Evolutionary conservation across 371 early-diverging fungal genomes (phyloP).

Genomic region (Parasitella parasitica): DNA sequence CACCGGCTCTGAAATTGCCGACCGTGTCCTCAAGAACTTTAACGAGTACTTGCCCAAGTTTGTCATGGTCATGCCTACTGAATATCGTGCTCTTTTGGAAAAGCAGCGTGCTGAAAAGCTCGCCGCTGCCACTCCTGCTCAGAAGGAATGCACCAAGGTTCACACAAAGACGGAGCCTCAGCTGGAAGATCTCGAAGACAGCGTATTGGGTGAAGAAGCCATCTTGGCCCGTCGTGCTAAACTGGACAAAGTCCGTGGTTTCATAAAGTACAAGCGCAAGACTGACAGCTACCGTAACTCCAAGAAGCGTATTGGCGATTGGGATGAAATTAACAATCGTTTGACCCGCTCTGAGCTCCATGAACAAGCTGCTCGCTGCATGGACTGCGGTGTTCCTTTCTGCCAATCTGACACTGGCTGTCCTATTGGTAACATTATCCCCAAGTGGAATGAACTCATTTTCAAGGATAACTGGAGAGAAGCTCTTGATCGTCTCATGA

Average conservation of each 20-base stretch:
- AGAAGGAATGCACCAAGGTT: conserved; percentile 31
- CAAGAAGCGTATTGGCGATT: conserved; percentile 80
- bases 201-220: conserved; percentile 71
- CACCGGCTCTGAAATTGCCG: conserved; percentile 85
- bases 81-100: conserved; percentile 81
- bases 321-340: conserved; percentile 91
- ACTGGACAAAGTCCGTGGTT: conserved; percentile 85
- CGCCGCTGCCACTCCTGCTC: conserved; percentile 34
- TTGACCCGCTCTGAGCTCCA: conserved; percentile 78
- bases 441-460: conserved; percentile 97
- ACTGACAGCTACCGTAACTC: conserved; percentile 87
- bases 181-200: conserved; percentile 90
- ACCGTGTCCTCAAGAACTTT: conserved; percentile 74
- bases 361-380: conserved; percentile 95
- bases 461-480: conserved; percentile 93
- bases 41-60: conserved; percentile 72
- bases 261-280: conserved; percentile 90
- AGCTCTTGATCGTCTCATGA: conserved; percentile 87
- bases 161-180: conserved; percentile 53
- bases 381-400: conserved; percentile 98
- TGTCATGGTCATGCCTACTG: conserved; percentile 94
- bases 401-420: conserved; percentile 96
- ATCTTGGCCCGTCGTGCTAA: conserved; percentile 64
- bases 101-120: conserved; percentile 60
- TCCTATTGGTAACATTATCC: conserved; percentile 96